Evolutionary conservation across 208 protist genomes (phyloP), one percentile per base, ranked within the genome.

Genomic region (Leishmania tarentolae): DNA sequence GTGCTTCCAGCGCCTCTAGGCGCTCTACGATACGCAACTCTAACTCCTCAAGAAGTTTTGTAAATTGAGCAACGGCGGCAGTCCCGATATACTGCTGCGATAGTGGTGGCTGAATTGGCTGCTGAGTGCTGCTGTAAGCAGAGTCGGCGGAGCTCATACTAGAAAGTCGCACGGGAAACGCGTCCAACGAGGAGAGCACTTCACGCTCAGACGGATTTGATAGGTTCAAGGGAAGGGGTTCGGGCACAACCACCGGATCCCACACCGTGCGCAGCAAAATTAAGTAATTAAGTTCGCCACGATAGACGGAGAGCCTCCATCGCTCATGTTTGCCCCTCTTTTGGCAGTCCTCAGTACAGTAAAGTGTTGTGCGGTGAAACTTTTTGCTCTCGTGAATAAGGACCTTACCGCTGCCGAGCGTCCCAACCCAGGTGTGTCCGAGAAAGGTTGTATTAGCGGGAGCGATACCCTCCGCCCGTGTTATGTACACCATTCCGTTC

Each of bases 401-500:
- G 28, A 75, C 74, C 66, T 94, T 95, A 61, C 86, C 76, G 70
- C 87, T 92, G 7, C 80, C 86, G 40, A 94, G 80, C 21, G 77
- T 94, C 17, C 82, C 88, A 9, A 86, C 85, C 90, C 91, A 96
- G 28, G 86, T 76, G 76, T 96, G 91, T 8, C 91, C 91, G n/a
- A 96, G 63, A 88, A 96, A 94, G 31, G 46, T 53, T 1, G 81
- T 92, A 31, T 87, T 84, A 61, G 78, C 78, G 21, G 83, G 69
- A 1, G 88, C 86, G 56, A 92, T 88, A 35, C 76, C 81, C 17
- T 91, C 87, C 6, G 84, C 76, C 47, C 74, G 79, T 28, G 86
- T 93, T 40, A 94, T 87, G 75, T 96, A 94, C 5, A 83, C 88
- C 88, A 96, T 91, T 13, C 93, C 91, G 73, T 96, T 96, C 89